Evolutionary conservation across 2,329 filamentous ascomycete genomes (phyloP).

Genomic region (Penicillium sp.): DNA sequence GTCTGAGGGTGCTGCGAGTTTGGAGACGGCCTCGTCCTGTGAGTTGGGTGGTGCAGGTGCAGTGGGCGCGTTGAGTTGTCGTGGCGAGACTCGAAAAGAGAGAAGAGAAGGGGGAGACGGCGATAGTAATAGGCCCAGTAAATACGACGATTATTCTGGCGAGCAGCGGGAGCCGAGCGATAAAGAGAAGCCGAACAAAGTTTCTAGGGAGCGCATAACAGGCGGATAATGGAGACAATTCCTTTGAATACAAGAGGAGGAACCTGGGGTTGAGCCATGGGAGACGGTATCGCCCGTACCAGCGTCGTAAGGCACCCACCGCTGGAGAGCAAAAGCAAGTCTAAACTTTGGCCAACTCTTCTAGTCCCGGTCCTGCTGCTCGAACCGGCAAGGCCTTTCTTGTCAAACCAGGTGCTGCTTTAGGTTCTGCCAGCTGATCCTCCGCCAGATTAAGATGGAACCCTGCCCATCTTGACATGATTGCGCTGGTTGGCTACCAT

Average conservation of each 20-base stretch:
- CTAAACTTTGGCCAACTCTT: neutral
- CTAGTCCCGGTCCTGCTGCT: conserved; percentile 9
- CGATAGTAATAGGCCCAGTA: conserved; percentile 6
- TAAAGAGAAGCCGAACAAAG: conserved; percentile 29
- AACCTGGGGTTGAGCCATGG: neutral
- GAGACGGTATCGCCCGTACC: neutral
- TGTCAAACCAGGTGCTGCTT: neutral
- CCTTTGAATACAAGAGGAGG: neutral
- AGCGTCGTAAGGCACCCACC: neutral
- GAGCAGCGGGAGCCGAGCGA: conserved; percentile 21
- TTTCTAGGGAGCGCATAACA: conserved; percentile 21
- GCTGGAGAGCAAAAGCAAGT: conserved; percentile 8
- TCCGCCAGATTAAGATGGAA: neutral
- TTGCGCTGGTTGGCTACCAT: neutral
- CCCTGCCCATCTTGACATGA: neutral
- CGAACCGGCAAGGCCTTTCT: conserved; percentile 6
- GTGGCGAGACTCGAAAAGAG: neutral
- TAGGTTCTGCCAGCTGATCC: neutral
- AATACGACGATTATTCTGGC: neutral
- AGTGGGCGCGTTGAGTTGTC: neutral
- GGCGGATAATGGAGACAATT: conserved; percentile 19
- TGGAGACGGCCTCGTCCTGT: neutral
- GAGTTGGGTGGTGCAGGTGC: neutral
- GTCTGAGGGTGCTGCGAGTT: neutral
- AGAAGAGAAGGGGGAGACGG: conserved; percentile 2